Percentiles rank a stretch among this genome's conserved stretches.
Evolutionary conservation across 163 green algal genomes (phyloP).

Genomic region (Dunaliella salina): DNA sequence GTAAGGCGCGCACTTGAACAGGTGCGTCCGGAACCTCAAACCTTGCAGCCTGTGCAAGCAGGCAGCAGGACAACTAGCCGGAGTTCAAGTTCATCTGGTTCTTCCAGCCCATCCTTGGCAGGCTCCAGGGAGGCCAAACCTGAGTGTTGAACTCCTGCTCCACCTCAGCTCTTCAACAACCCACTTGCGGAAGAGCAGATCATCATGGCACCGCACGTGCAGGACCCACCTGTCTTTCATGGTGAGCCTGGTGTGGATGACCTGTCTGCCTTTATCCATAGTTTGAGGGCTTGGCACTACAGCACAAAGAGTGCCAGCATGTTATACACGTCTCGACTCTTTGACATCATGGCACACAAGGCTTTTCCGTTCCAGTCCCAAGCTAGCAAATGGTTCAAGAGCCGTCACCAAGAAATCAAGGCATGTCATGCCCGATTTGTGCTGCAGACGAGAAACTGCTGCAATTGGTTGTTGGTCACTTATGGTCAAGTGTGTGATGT

Average conservation of each 20-base stretch:
- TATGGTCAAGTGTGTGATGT: no score
- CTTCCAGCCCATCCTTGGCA: neutral
- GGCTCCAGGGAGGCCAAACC: neutral
- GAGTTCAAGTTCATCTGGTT: neutral
- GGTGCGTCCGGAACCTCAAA: neutral
- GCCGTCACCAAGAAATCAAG: no score
- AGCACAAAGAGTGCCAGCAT: no score
- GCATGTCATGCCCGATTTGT: no score
- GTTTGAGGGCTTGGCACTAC: no score
- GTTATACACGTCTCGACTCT: no score
- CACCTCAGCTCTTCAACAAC: neutral
- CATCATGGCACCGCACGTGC: neutral
- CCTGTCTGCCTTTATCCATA: neutral
- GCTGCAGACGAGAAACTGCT: no score
- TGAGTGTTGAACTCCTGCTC: neutral
- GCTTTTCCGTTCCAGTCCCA: no score
- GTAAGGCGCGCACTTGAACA: neutral
- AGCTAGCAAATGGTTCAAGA: no score
- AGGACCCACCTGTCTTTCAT: neutral
- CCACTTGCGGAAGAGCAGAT: neutral
- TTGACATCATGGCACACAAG: no score
- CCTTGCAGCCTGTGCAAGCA: neutral
- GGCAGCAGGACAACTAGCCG: neutral
- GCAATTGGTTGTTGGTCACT: no score
- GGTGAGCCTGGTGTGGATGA: neutral